These are phyloP conservation scores for Ceratocystis albifundus DNA, from an alignment of 2,329 filamentous ascomycete genomes.

Conservation along the genomic window DNA sequence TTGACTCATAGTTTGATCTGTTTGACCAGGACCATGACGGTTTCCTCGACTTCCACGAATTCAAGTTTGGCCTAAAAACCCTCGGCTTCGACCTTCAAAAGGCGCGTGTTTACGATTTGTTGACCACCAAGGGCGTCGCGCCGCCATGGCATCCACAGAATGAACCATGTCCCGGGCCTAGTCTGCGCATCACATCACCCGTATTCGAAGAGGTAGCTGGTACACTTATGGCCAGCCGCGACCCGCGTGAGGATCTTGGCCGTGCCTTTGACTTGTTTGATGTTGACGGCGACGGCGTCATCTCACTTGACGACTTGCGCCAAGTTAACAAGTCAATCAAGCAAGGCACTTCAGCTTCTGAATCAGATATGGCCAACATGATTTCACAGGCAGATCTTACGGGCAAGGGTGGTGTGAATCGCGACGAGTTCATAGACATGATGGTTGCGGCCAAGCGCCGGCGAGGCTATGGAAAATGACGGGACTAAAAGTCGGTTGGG, in stretches of 20 bases:
- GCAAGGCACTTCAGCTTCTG: slow-evolving; percentile 65
- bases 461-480: slow-evolving; percentile 23
- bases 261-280: slow-evolving; percentile 92
- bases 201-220: slow-evolving; percentile 68
- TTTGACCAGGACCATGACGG: slow-evolving; percentile 38
- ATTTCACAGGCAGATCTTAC: slow-evolving; percentile 96
- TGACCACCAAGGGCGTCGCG: slow-evolving; percentile 69
- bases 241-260: slow-evolving; percentile 82
- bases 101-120: slow-evolving; percentile 65
- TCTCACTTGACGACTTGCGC: slow-evolving; percentile 77
- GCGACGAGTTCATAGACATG: slow-evolving; percentile 58
- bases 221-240: slow-evolving; percentile 64
- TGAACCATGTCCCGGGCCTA: slow-evolving; percentile 47
- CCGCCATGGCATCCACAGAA: slow-evolving; percentile 45
- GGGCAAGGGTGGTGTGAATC: slow-evolving; percentile 67
- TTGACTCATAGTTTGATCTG: slow-evolving; percentile 23
- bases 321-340: slow-evolving; percentile 83
- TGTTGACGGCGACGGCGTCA: slow-evolving; percentile 78
- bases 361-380: slow-evolving; percentile 89
- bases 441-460: slow-evolving; percentile 31
- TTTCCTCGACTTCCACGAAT: slow-evolving; percentile 93
- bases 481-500: neutral
- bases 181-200: slow-evolving; percentile 59
- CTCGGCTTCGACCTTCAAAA: slow-evolving; percentile 89
- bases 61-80: slow-evolving; percentile 90